phyloP scores from a whole-genome alignment of 192 early-diverging fungal genomes.

The Diversispora eburnea region DNA sequence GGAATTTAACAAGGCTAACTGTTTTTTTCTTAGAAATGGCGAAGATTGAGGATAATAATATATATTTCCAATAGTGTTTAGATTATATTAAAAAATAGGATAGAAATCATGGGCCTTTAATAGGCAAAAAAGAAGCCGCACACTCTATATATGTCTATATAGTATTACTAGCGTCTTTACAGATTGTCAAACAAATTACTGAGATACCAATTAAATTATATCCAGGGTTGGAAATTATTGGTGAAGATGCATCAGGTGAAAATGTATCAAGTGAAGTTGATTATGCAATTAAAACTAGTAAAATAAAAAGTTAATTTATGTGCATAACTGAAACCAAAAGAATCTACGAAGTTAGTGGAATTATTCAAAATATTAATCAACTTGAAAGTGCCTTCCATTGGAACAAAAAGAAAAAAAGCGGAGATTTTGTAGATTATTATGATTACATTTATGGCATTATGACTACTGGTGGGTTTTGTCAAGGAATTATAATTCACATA shows the following conservation, averaged over 20 bases:
- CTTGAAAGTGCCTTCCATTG: not conserved
- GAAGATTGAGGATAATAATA: no score
- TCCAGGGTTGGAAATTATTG: not conserved
- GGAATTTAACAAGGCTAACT: no score
- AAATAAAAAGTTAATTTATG: no score
- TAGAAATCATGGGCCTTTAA: not conserved
- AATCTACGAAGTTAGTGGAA: no score
- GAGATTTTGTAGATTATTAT: not conserved
- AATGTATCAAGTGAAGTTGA: not conserved
- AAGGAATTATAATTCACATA: not conserved
- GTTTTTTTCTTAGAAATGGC: no score
- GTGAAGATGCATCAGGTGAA: not conserved
- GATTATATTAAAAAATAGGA: not conserved
- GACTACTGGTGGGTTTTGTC: not conserved
- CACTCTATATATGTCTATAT: not conserved
- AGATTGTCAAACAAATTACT: not conserved
- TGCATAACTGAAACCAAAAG: no score
- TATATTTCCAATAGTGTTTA: no score
- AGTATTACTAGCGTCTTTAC: not conserved
- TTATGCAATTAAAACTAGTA: not conserved
- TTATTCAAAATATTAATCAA: no score
- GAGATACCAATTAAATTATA: not conserved
- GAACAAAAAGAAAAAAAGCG: not conserved
- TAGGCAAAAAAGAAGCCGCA: no score
- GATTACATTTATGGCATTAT: slow-evolving; percentile 5